Evolutionary conservation across 169 alveolate species (phyloP).

Genomic region (Plasmodium gonderi): DNA sequence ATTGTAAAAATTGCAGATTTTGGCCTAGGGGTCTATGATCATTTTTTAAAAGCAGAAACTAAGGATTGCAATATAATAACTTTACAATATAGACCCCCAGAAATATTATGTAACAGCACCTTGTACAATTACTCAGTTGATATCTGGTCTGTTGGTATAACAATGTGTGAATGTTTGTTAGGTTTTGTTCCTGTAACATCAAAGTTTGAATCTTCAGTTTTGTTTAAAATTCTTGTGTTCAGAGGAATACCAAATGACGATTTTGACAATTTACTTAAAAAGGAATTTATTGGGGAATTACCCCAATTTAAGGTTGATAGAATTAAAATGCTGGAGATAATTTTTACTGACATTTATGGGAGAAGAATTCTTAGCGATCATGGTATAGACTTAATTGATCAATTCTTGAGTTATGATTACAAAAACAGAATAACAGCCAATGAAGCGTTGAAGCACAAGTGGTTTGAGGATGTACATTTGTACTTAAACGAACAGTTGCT

Average conservation of each 20-base stretch:
- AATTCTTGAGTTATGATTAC: constrained; percentile 86
- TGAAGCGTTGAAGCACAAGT: constrained; percentile 86
- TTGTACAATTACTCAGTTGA: constrained; percentile 77
- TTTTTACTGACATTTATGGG: constrained; percentile 86
- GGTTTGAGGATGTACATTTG: constrained; percentile 84
- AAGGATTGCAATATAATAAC: constrained; percentile 83
- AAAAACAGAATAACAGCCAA: constrained; percentile 87
- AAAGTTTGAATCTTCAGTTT: constrained; percentile 36
- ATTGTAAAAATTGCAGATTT: constrained; percentile 84
- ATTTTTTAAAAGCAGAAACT: constrained; percentile 80
- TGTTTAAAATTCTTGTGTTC: constrained; percentile 49
- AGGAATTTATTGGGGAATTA: constrained; percentile 67
- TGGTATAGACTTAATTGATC: constrained; percentile 87
- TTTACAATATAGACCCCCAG: constrained; percentile 86
- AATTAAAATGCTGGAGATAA: constrained; percentile 70
- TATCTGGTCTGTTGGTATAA: constrained; percentile 85
- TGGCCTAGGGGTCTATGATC: constrained; percentile 82
- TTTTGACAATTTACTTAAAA: constrained; percentile 18
- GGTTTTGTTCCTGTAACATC: constrained; percentile 65
- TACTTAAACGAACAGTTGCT: constrained; percentile 33
- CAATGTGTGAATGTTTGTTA: constrained; percentile 77
- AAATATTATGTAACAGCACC: constrained; percentile 74
- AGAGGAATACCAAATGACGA: constrained; percentile 56
- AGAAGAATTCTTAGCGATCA: constrained; percentile 82
- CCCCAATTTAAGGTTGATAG: constrained; percentile 81